Conservation (phyloP, 495 filamentous ascomycete genomes). For the Aspergillus steynii region DNA sequence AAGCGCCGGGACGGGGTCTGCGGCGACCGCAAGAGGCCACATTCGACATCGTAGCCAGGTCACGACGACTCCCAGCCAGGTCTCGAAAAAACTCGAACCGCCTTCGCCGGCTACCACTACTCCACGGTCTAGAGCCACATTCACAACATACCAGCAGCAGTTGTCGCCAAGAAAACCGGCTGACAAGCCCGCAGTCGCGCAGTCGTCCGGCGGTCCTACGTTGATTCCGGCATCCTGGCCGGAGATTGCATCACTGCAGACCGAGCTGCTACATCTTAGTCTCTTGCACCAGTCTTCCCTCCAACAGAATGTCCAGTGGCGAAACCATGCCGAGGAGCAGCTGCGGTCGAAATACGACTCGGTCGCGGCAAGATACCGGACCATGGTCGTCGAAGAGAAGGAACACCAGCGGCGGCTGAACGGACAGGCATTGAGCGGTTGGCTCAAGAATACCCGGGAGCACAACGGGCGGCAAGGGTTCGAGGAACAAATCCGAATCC, state of each 20-base stretch:
- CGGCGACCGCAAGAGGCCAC: conserved; percentile 30
- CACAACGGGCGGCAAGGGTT: conserved; percentile 32
- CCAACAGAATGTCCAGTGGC: conserved; percentile 37
- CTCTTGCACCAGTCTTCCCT: conserved; percentile 58
- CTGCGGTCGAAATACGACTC: conserved; percentile 42
- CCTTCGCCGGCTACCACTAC: conserved; percentile 16
- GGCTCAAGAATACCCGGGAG: conserved; percentile 37
- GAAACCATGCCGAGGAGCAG: conserved; percentile 29
- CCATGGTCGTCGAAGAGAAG: conserved; percentile 36
- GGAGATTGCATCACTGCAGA: conserved; percentile 64
- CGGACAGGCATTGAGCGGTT: conserved; percentile 36
- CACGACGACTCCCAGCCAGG: conserved; percentile 18
- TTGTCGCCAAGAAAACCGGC: conserved; percentile 65
- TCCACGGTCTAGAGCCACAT: conserved; percentile 50
- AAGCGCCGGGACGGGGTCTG: conserved; percentile 13
- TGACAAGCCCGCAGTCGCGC: conserved; percentile 54
- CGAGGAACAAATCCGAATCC: conserved; percentile 41
- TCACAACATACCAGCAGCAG: conserved; percentile 69
- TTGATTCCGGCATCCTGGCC: conserved; percentile 47
- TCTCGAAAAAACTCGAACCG: conserved; percentile 13
- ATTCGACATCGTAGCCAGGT: conserved; percentile 42
- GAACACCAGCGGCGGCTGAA: conserved; percentile 43
- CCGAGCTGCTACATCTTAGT: conserved; percentile 71
- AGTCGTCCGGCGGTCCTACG: conserved; percentile 11
- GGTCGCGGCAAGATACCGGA: conserved; percentile 37